Conservation (phyloP, 148 eudicot genomes). For the Polygonum maritimum region DNA sequence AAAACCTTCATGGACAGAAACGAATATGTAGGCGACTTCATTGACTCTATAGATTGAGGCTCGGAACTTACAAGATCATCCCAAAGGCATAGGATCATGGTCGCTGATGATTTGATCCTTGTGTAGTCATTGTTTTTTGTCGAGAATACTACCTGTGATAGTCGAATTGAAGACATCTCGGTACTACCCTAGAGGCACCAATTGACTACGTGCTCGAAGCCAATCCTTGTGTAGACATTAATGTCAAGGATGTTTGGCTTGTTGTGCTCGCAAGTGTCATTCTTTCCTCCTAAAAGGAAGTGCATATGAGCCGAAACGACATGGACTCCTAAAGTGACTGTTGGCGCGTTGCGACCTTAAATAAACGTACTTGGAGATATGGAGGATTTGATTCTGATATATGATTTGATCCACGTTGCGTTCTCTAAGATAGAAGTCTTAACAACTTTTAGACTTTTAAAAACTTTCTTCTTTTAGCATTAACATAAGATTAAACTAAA, state of each 20-base stretch:
- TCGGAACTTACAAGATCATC: conserved; percentile 23
- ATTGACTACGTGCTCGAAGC: too few species aligned
- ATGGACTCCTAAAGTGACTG: conserved; percentile 37
- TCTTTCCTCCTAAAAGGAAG: conserved; percentile 41
- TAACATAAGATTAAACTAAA: too few species aligned
- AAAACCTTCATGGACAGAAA: too few species aligned
- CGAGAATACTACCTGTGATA: too few species aligned
- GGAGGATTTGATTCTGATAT: conserved; percentile 27
- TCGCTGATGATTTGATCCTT: conserved; percentile 26
- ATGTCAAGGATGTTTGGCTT: neutral
- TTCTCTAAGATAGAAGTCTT: too few species aligned
- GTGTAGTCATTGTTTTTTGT: conserved; percentile 19
- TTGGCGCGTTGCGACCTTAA: too few species aligned
- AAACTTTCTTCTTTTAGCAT: too few species aligned
- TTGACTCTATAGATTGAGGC: conserved; percentile 32
- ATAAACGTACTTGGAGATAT: conserved; percentile 30
- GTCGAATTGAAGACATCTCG: too few species aligned
- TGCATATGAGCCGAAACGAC: conserved; percentile 32
- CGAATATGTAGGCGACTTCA: conserved; percentile 20
- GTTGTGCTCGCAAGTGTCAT: neutral
- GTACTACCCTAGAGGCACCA: too few species aligned
- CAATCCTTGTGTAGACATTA: too few species aligned
- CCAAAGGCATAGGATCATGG: conserved; percentile 58
- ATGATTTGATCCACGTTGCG: conserved; percentile 12
- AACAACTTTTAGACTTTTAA: too few species aligned